These are phyloP conservation scores for Taxawa tesnikishii DNA, from an alignment of 2,329 filamentous ascomycete species.

Conservation along the genomic window DNA sequence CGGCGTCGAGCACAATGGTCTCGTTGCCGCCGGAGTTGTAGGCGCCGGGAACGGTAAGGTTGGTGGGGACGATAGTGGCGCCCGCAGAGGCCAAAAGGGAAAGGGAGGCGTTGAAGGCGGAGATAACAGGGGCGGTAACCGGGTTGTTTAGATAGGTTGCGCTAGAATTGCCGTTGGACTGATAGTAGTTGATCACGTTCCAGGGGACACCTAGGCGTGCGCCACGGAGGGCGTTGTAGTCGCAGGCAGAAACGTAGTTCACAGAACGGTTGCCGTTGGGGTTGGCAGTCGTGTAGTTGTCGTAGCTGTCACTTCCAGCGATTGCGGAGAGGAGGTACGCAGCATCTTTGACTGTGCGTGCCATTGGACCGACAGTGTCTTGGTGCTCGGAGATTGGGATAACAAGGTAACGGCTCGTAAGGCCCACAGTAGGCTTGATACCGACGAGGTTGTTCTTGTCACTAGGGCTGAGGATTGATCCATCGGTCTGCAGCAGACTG, in stretches of 20 bases:
- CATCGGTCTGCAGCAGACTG: constrained; percentile 37
- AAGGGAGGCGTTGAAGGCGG: constrained; percentile 45
- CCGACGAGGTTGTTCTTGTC: constrained; percentile 49
- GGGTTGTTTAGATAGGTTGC: too few relatives aligned
- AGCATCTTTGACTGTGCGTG: constrained; percentile 45
- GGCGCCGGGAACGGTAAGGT: constrained; percentile 41
- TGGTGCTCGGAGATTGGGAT: constrained; percentile 50
- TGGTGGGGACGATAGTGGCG: constrained; percentile 46
- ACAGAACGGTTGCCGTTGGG: constrained; percentile 39
- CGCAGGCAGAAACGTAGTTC: constrained; percentile 49
- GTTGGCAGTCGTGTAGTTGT: constrained; percentile 47
- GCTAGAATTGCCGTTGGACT: too few relatives aligned
- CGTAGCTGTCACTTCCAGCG: constrained; percentile 36
- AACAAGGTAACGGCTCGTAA: constrained; percentile 49
- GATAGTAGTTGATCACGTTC: constrained; percentile 37
- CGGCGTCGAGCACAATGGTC: constrained; percentile 38
- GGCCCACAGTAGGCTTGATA: constrained; percentile 54
- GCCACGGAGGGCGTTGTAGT: constrained; percentile 39
- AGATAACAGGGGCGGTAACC: constrained; percentile 33
- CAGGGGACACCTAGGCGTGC: constrained; percentile 52
- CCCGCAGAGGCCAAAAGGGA: constrained; percentile 40
- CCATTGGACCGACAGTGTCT: constrained; percentile 45
- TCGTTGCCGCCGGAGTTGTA: constrained; percentile 28
- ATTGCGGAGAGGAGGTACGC: constrained; percentile 47
- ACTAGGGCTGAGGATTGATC: constrained; percentile 49